Percentiles rank a stretch among this genome's conserved stretches.
Evolutionary conservation across 805 yeast genomes (phyloP).

Genomic region (Wickerhamomyces ciferrii): DNA sequence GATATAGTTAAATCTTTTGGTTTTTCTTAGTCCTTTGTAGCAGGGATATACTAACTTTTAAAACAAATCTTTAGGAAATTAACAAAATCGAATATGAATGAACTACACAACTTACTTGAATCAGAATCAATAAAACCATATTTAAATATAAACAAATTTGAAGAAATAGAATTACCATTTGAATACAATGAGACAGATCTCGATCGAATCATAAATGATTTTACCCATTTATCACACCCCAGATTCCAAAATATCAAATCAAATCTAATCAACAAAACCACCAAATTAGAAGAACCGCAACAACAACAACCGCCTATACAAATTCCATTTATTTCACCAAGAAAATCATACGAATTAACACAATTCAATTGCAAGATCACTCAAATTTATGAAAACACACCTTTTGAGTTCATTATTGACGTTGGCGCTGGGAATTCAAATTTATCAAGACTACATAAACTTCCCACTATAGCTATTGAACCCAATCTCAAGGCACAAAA

Average conservation of each 20-base stretch:
- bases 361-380: neutral
- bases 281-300: neutral
- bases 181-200: neutral
- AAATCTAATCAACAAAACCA: neutral
- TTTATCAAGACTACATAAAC: constrained; percentile 4
- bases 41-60: neutral
- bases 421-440: constrained; percentile 9
- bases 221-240: neutral
- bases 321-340: constrained; percentile 3
- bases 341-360: constrained; percentile 10
- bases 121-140: neutral
- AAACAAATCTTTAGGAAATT: too few species aligned
- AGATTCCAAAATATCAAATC: neutral
- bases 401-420: constrained; percentile 10
- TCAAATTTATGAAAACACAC: neutral
- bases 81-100: neutral
- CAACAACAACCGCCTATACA: neutral
- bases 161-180: neutral
- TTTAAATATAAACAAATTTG: neutral
- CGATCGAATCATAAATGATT: neutral
- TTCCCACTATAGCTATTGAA: constrained; percentile 3
- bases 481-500: neutral
- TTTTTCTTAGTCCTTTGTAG: neutral
- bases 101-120: neutral
- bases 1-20: neutral